Conservation (phyloP, 1,139 yeast genomes). For the Starmera stellimalicola region DNA sequence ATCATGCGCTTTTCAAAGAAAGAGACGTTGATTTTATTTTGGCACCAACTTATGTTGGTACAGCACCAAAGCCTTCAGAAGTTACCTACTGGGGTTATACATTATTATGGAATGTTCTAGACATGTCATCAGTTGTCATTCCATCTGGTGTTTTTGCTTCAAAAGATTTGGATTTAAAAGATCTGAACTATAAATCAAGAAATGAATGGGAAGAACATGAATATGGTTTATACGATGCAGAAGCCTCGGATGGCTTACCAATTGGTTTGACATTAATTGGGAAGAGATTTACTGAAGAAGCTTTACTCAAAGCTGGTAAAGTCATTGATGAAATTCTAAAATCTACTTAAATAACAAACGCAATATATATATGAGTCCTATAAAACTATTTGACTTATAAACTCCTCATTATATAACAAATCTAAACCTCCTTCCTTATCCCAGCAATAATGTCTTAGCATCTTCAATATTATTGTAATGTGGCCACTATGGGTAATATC, state of each 20-base stretch:
- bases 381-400: conserved; percentile 7
- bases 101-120: conserved; percentile 54
- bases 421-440: conserved; percentile 10
- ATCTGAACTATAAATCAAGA: conserved; percentile 18
- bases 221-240: conserved; percentile 24
- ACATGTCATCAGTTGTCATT: conserved; percentile 50
- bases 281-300: conserved; percentile 44
- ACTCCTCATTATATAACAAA: conserved; percentile 8
- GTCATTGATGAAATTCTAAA: conserved; percentile 12
- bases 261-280: conserved; percentile 42
- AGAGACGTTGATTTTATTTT: conserved; percentile 59
- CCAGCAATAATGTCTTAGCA: conserved; percentile 11
- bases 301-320: conserved; percentile 34
- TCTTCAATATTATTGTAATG: conserved; percentile 7
- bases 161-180: conserved; percentile 17
- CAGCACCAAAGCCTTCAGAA: conserved; percentile 59
- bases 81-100: conserved; percentile 75
- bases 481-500: conserved; percentile 9
- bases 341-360: no score
- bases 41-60: conserved; percentile 61
- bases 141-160: conserved; percentile 59
- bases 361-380: no score
- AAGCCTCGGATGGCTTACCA: conserved; percentile 38
- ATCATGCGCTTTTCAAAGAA: conserved; percentile 39
- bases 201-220: conserved; percentile 19